These are phyloP conservation scores for Didymella arachidicola DNA, from an alignment of 2,329 filamentous ascomycete species.

Conservation along the genomic window DNA sequence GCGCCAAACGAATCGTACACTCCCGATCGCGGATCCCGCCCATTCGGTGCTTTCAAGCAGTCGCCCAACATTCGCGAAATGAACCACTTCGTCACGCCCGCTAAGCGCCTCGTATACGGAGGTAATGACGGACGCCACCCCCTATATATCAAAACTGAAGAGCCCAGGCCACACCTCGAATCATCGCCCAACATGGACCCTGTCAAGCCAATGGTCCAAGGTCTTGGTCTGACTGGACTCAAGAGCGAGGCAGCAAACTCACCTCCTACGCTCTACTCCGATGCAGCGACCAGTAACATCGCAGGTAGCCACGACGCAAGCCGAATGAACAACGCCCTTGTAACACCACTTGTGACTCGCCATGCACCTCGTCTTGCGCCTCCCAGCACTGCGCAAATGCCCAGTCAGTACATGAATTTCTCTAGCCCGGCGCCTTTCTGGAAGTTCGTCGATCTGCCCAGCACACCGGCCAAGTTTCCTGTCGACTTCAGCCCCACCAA, in stretches of 20 bases:
- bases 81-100: constrained; percentile 44
- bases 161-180: constrained; percentile 33
- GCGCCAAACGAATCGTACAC: constrained; percentile 62
- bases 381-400: constrained; percentile 80
- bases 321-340: constrained; percentile 45
- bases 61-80: constrained; percentile 41
- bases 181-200: constrained; percentile 45
- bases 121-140: constrained; percentile 33
- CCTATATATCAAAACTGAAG: constrained; percentile 36
- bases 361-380: constrained; percentile 79
- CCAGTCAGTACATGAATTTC: constrained; percentile 85
- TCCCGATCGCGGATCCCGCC: constrained; percentile 61
- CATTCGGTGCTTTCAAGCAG: constrained; percentile 42
- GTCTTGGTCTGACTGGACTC: constrained; percentile 39
- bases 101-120: constrained; percentile 45
- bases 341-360: constrained; percentile 76
- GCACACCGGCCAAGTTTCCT: constrained; percentile 67
- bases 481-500: constrained; percentile 49
- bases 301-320: constrained; percentile 38
- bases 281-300: constrained; percentile 42
- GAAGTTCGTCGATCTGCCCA: constrained; percentile 81
- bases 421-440: constrained; percentile 87
- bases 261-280: constrained; percentile 49
- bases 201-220: constrained; percentile 34
- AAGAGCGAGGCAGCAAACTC: constrained; percentile 47